Base-by-base conservation (phyloP, 345 rosid genomes). In the Orychophragmus violaceus region DNA sequence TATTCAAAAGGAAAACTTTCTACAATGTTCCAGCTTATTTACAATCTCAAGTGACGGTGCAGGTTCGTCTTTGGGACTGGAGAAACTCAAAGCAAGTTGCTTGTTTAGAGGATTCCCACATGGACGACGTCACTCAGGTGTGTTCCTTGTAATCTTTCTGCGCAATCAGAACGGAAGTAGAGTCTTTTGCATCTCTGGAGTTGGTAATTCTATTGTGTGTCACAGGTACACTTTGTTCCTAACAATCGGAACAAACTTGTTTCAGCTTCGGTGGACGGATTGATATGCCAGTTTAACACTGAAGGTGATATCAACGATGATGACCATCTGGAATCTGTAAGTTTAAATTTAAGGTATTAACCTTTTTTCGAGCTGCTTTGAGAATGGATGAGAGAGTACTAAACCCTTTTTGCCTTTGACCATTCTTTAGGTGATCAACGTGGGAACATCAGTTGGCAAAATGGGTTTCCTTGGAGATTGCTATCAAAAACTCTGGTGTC, bases 51-150 rank as follows among this genome's bases (percentile, higher is more conserved):
- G 18, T 64, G 19, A 8, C 28, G 45, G 12, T 42, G 57, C 77
- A 90, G 97, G 81, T 90, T 68, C 77, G 81, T 61, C 78, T 94
- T 51, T 90, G 96, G 96, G 99, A 94, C 77, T 94, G 97, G 95
- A 90, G 99, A 77, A 87, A 83, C 74, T 76, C 82, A 76, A 90
- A 79, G 81, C 99, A 85, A 79, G 87, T 94, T 74, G 96, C 96
- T 16, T 88, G 92, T 74, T 81, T 94, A 77, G 92, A 84, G 78
- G 96, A 94, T 68, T 88, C 92, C 17, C 97, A 88, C 71, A 67
- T 62, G 25, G 99, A 88, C 16, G 97, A 94, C 69, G 96, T 94
- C 56, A 94, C 97, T 69, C 96, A 94, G 96, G 97, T 89, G 3
- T 25, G 27, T 8, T 21, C 42, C 54, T 51, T 37, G 18, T 37